Base-by-base conservation (phyloP, 768 basidiomycete genomes). In the Neoboletus magnificus region DNA sequence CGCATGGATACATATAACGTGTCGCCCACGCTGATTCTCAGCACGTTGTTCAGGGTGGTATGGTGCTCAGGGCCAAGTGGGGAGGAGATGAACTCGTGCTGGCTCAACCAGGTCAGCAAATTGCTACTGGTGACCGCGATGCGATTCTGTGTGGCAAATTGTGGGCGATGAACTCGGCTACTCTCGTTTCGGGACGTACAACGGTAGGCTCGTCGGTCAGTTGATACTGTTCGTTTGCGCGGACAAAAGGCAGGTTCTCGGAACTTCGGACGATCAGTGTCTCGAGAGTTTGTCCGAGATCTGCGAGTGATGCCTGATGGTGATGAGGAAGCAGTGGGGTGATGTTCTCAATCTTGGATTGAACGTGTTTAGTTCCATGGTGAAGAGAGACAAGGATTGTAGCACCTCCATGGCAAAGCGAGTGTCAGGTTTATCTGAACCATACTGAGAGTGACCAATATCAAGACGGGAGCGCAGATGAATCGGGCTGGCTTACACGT, bases 391-490 rank as follows among this genome's bases (percentile, higher is more conserved):
- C 50, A 27, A 33, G 22, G 39, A 18, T 13, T 35, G 48, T n/a
- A 73, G 73, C 65, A 94, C 94, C 85, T 95, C 86, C 60, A 95
- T 79, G 52, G 82, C 82, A 73, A 93, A 94, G 52, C 94, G 83
- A 51, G 86, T 86, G 73, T 98, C 95, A 43, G 95, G 95, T 75
- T 97, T 97, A 73, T 97, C 94, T 54, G 91, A 91, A 15, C 94
- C 94, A 77, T 86, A 97, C 89, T 94, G 58, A 22, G 52, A 46
- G n/a, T 16, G 32, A 58, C 64, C 54, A 67, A 54, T 54, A 60
- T 60, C 57, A 56, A 32, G 56, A 52, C 18, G 60, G 44, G 59
- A 18, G 29, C 40, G 47, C 23, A 25, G 57, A 58, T 22, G 62
- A 54, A 54, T 13, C 51, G 47, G 27, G 35, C 37, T 33, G 69